Conservation (phyloP, 1,284 basidiomycete species). For the Cystobasidium pallidum region DNA sequence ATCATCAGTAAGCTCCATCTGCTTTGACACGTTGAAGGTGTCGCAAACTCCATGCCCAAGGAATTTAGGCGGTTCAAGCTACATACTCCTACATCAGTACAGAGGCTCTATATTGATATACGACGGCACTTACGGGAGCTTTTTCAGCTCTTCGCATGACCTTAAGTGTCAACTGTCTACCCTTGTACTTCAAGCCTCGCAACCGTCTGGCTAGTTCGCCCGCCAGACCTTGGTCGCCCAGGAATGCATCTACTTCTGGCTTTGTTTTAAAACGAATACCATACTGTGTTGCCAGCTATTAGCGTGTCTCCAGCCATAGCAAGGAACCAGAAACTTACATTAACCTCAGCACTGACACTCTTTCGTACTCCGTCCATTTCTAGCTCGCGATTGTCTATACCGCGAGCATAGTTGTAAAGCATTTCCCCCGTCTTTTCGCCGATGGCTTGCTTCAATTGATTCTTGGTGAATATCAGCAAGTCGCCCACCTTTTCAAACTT, state of each 20-base stretch:
- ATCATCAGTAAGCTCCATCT: constrained; percentile 73
- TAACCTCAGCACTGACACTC: constrained; percentile 87
- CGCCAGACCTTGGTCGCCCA: constrained; percentile 62
- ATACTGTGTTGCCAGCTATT: too few relatives aligned
- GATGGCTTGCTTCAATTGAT: constrained; percentile 73
- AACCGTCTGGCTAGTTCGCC: constrained; percentile 74
- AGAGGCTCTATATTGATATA: not conserved
- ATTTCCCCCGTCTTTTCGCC: constrained; percentile 83
- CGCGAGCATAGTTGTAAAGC: constrained; percentile 79
- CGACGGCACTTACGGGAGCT: constrained; percentile 65
- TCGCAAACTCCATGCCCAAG: constrained; percentile 90
- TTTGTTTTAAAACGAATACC: constrained; percentile 87
- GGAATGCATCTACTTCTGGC: constrained; percentile 68
- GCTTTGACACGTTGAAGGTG: constrained; percentile 69
- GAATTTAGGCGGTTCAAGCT: constrained; percentile 87
- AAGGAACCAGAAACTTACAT: constrained; percentile 62
- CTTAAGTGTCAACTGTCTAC: constrained; percentile 77
- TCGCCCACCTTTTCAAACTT: constrained; percentile 34
- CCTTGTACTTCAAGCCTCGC: constrained; percentile 68
- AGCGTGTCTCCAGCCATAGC: too few relatives aligned
- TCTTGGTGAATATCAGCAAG: constrained; percentile 57
- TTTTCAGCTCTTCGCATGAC: constrained; percentile 83
- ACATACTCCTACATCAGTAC: not conserved
- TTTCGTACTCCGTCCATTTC: constrained; percentile 67
- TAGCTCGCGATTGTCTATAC: constrained; percentile 76